phyloP scores from a whole-genome alignment of 106 monocot species.

The Alisma plantagoaquatica region DNA sequence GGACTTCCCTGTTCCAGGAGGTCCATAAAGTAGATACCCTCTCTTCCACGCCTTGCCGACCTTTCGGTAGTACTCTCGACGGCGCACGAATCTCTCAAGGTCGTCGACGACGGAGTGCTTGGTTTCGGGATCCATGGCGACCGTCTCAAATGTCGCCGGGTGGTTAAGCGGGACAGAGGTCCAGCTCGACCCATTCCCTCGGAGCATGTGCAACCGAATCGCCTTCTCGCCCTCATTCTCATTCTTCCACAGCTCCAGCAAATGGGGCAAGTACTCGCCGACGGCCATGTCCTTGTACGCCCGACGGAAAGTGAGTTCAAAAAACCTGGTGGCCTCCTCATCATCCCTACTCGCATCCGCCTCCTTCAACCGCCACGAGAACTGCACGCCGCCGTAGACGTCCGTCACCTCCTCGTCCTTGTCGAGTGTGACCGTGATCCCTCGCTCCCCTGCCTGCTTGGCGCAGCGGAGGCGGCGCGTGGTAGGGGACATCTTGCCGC shows the following conservation, averaged over 20 bases:
- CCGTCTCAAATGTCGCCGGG: slow-evolving; percentile 17
- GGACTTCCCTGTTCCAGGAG: slow-evolving; percentile 27
- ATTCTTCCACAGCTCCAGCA: slow-evolving; percentile 13
- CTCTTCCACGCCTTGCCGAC: slow-evolving; percentile 20
- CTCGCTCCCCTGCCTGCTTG: neutral
- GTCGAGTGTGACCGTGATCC: neutral
- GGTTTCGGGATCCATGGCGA: slow-evolving; percentile 19
- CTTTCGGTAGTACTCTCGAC: slow-evolving; percentile 10
- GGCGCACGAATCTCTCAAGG: slow-evolving; percentile 16
- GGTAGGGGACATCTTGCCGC: slow-evolving; percentile 31
- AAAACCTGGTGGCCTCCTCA: neutral
- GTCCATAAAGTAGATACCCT: slow-evolving; percentile 25
- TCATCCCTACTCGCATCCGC: neutral
- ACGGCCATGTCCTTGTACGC: slow-evolving; percentile 9
- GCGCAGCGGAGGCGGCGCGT: neutral
- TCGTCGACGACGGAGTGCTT: slow-evolving; percentile 13
- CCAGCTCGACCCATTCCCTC: slow-evolving; percentile 5
- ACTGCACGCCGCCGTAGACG: slow-evolving; percentile 11
- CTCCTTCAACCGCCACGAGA: slow-evolving; percentile 6
- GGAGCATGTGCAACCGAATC: slow-evolving; percentile 5
- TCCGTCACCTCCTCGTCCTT: slow-evolving; percentile 5
- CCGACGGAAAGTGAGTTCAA: slow-evolving; percentile 11
- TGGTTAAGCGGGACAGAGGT: slow-evolving; percentile 7
- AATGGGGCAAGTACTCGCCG: slow-evolving; percentile 18
- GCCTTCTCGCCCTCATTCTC: slow-evolving; percentile 6